Evolutionary conservation across 768 basidiomycete genomes (phyloP), one percentile per base, ranked within the genome.

Genomic region (Pulveroboletus frians): DNA sequence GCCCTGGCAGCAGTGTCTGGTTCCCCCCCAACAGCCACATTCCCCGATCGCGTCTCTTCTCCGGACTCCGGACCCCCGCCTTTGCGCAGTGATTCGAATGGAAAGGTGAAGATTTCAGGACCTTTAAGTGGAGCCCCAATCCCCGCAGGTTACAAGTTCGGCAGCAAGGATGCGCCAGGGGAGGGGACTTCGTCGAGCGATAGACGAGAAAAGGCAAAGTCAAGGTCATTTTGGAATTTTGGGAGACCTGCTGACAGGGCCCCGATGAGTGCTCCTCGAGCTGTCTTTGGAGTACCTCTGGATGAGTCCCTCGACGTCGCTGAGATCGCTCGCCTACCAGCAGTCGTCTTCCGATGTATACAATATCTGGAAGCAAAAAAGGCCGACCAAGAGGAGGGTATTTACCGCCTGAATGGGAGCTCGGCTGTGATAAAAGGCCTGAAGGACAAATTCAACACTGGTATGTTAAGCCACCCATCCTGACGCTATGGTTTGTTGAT

Each of bases 301-400:
- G 81, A 88, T 50, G 93, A 97, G 50, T 85, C 92, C 1, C 77
- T 99, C 29, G 85, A 90, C 1, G 81, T 98, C 21, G 86, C 90
- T 15, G 80, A 90, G 62, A 90, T 97, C 48, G 93, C 86, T 45
- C 85, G 86, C 58, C 75, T 99, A 18, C 96, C 96, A 3, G 91
- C 95, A 7, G 87, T 97, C 58, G 85, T 96, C 30, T 99, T 94
- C 75, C 83, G 96, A 46, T 88, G 86, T 56, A 94, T 99, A 56
- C 85, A 96, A 63, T 99, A 95, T 70, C 74, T 99, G 47, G 92
- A 98, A 72, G 80, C 82, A 17, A 94, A 94, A 73, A 80, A 89
- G 65, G 95, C 96, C 18, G 91, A 97, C 53, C 83, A 89, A 57
- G 96, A 99, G 63, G 96, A 99, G 69, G 96, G 96, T 30, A 95